Evolutionary conservation across 441 rosid genomes (phyloP), one percentile per base, ranked within the genome.

Genomic region (Hura crepitans): DNA sequence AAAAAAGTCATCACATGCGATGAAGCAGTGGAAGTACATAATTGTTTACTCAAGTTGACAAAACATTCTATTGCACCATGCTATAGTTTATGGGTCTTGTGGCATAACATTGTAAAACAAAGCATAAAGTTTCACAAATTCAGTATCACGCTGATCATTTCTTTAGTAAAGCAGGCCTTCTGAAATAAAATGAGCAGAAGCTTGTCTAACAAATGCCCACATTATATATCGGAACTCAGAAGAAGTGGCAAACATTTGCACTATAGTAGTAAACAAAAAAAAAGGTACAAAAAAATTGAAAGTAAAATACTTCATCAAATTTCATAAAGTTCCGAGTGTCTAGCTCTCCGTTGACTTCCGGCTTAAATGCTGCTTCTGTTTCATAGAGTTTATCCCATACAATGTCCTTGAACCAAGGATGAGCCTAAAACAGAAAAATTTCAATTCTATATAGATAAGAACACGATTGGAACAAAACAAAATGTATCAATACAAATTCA

Each of bases 241-340:
- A 27, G 25, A 50, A 20, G 50, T 8, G 27, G 43, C 27, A 50
- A 45, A 6, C 27, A 46, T n/a, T 60, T 56, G 55, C 31, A 28
- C 33, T 46, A 17, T 28, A 27, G 37, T 12, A 54, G 23, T 39
- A 6, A 69, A 35, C n/a, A 57, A 43, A 56, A 57, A 45, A 43
- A 7, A 54, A 31, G 33, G 56, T 47, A n/a, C 1, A 20, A 56
- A 51, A 75, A 42, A 22, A 56, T 62, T 42, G 59, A 76, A 74
- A 42, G 69, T 66, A 45, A 62, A 69, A 72, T 89, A 94, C 98
- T 81, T 91, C 98, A 74, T 94, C 98, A 79, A 91, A 94, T 83
- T 94, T 94, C 97, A 94, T 91, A 72, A 94, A 94, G 78, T 94
- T 94, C 76, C 85, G 96, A 49, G 98, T 94, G 80, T 94, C 98